Conservation (phyloP, 1,284 basidiomycete species). For the Pholiota adiposa region DNA sequence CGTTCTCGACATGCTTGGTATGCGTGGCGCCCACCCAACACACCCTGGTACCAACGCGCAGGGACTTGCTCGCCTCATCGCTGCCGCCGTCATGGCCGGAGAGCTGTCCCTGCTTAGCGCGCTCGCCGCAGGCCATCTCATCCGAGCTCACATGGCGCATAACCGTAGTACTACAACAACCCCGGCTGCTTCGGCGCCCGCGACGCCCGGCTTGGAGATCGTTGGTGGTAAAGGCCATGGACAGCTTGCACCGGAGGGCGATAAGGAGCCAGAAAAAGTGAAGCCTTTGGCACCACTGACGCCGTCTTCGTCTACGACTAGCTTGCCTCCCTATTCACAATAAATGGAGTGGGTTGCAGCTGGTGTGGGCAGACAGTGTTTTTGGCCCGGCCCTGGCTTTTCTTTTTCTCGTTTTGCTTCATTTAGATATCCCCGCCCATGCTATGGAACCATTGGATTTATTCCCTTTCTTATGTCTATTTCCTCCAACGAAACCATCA, state of each 20-base stretch:
- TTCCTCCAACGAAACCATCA: background rate
- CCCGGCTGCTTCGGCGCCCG: constrained; percentile 44
- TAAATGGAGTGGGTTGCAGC: constrained; percentile 13
- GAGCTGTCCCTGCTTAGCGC: constrained; percentile 90
- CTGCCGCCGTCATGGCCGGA: constrained; percentile 92
- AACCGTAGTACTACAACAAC: constrained; percentile 69
- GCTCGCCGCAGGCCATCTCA: constrained; percentile 90
- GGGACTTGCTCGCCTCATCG: constrained; percentile 85
- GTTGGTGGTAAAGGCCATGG: constrained; percentile 23
- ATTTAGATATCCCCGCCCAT: background rate
- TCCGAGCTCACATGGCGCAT: constrained; percentile 88
- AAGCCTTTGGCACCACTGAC: constrained; percentile 21
- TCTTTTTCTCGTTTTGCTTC: background rate
- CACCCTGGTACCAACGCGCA: constrained; percentile 88
- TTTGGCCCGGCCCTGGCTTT: background rate
- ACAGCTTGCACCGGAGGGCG: constrained; percentile 14
- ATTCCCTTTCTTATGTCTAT: background rate
- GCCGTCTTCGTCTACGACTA: constrained; percentile 33
- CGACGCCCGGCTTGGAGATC: constrained; percentile 10
- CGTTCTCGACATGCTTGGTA: constrained; percentile 92
- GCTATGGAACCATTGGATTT: background rate
- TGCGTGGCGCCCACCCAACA: constrained; percentile 84
- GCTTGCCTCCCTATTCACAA: constrained; percentile 38
- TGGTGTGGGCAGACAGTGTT: background rate
- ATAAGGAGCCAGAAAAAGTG: constrained; percentile 4